Conservation (phyloP, 1,284 basidiomycete genomes). For the Xerocomus cyaneibrunnescens region DNA sequence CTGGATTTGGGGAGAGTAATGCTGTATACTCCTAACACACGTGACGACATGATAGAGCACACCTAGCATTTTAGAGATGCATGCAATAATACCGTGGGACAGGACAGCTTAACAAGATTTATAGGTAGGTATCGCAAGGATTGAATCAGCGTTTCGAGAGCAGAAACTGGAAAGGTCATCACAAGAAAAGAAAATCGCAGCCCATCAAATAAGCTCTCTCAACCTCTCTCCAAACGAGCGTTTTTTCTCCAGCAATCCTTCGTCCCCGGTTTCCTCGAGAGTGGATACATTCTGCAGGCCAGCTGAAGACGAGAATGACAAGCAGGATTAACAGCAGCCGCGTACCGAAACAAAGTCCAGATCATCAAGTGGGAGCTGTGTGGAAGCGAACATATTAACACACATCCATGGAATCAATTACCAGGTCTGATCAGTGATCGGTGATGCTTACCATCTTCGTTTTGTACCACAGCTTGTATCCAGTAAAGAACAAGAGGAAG, state of each 20-base stretch:
- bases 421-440: too few species aligned
- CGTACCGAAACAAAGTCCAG: slow-evolving; percentile 20
- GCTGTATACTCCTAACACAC: too few species aligned
- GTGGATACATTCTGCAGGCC: slow-evolving; percentile 21
- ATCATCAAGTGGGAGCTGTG: slow-evolving; percentile 13
- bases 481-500: slow-evolving; percentile 19
- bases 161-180: background rate
- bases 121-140: too few species aligned
- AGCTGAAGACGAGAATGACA: background rate
- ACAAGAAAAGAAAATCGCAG: too few species aligned
- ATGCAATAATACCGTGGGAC: too few species aligned
- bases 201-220: slow-evolving; percentile 14
- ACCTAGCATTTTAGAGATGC: too few species aligned
- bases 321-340: background rate
- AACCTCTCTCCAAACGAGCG: slow-evolving; percentile 3
- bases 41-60: too few species aligned
- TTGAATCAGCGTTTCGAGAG: too few species aligned
- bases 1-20: too few species aligned
- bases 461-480: slow-evolving; percentile 52
- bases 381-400: background rate
- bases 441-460: slow-evolving; percentile 40
- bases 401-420: background rate
- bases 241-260: slow-evolving; percentile 15
- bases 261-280: slow-evolving; percentile 24
- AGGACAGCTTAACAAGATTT: background rate